phyloP scores from a whole-genome alignment of 208 protist species.

The Leishmania turanica region DNA sequence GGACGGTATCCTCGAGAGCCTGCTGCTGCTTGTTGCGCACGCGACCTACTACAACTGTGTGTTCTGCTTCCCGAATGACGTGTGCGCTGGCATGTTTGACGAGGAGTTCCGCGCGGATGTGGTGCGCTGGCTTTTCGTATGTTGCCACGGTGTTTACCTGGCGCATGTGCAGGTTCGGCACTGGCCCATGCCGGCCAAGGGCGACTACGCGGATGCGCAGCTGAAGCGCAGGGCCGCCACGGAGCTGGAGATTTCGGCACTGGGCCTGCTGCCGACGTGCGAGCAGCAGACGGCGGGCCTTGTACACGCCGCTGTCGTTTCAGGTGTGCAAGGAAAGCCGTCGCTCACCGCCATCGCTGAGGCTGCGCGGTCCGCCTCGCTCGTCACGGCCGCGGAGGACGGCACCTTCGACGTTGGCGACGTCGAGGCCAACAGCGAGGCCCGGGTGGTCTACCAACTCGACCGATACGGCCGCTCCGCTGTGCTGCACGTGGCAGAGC shows the following conservation, averaged over 20 bases:
- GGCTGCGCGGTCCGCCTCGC: neutral
- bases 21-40: conserved; percentile 51
- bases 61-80: conserved; percentile 85
- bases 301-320: neutral
- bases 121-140: conserved; percentile 74
- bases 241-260: neutral
- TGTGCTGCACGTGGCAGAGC: conserved; percentile 50
- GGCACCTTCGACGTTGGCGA: conserved; percentile 65
- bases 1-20: conserved; percentile 64
- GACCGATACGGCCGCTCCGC: conserved; percentile 66
- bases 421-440: conserved; percentile 75
- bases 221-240: conserved; percentile 1
- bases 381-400: conserved; percentile 9
- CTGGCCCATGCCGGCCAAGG: conserved; percentile 57
- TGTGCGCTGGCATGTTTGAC: conserved; percentile 70
- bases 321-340: neutral
- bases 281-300: neutral
- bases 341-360: neutral
- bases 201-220: conserved; percentile 31
- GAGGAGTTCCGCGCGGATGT: conserved; percentile 67
- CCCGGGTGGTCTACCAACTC: conserved; percentile 68
- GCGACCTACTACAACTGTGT: conserved; percentile 64
- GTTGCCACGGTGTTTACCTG: conserved; percentile 72
- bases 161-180: conserved; percentile 58
- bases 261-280: conserved; percentile 4